Evolutionary conservation across 2,329 filamentous ascomycete species (phyloP).

Genomic region (Cercospora sojina): DNA sequence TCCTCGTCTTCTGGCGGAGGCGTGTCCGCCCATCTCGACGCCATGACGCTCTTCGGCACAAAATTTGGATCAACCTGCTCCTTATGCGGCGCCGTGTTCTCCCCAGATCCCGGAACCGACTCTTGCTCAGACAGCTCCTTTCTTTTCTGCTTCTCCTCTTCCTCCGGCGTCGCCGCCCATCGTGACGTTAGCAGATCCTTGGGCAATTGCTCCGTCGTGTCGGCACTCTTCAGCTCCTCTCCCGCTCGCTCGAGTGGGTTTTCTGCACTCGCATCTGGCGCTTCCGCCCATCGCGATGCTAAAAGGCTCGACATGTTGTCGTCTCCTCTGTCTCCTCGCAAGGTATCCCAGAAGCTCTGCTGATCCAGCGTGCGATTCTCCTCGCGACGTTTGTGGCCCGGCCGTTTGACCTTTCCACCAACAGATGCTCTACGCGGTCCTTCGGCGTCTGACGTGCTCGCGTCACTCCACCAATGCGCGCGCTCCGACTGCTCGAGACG

Average conservation of each 20-base stretch:
- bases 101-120: not conserved
- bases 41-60: conserved; percentile 28
- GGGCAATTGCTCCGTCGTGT: conserved; percentile 14
- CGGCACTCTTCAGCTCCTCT: conserved; percentile 5
- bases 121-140: conserved; percentile 9
- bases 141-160: conserved; percentile 16
- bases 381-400: conserved; percentile 42
- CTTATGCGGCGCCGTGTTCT: conserved; percentile 2
- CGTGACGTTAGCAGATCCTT: conserved; percentile 29
- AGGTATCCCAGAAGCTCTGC: conserved; percentile 50
- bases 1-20: conserved; percentile 25
- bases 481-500: conserved; percentile 26
- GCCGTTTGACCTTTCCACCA: conserved; percentile 7
- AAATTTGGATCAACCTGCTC: conserved; percentile 9
- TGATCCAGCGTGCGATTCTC: conserved; percentile 52
- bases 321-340: conserved; percentile 42
- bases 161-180: conserved; percentile 29
- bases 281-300: conserved; percentile 35
- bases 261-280: conserved; percentile 24
- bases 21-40: conserved; percentile 34
- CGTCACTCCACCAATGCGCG: conserved; percentile 82
- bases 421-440: conserved; percentile 24
- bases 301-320: conserved; percentile 37
- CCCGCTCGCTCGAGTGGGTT: conserved; percentile 5
- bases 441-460: conserved; percentile 56